Evolutionary conservation across 1,139 yeast genomes (phyloP), one percentile per base, ranked within the genome.

Genomic region (Geotrichum restrictum): DNA sequence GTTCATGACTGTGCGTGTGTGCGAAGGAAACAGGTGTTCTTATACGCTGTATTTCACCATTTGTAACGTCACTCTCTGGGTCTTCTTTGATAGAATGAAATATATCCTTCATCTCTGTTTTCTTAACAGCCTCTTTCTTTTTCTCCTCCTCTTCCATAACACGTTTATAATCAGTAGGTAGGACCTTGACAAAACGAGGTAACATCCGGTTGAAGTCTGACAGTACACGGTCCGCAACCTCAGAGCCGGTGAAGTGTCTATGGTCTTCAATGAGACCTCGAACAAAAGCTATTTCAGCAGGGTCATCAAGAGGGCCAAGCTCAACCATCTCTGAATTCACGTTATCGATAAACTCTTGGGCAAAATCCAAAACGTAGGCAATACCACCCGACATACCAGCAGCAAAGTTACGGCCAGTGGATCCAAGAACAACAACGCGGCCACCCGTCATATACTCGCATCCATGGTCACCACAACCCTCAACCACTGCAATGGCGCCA

Each of bases 341-440:
- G 73, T 85, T 85, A 57, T 83, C 82, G 59, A 76, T 73, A 66
- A 93, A 89, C 67, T 89, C 96, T 69, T 89, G 96, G 52, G 94
- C 97, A 78, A 93, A 86, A 65, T 89, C 96, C 65, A 91, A 77
- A 56, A 94, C 97, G 67, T 93, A 93, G 29, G 96, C 96, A 69
- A 93, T 91, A 81, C 98, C 98, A 73, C 98, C 98, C 64, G 97
- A 89, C 87, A 94, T 93, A 77, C 98, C 98, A 52, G 98, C 96
- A 43, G 97, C 98, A 70, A 93, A 93, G 75, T 89, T 85, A 62
- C 98, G 83, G 56, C 96, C 97, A 65, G 96, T 87, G 53, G 83
- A 74, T 48, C 98, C 96, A 62, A 93, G 79, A 51, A 93, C 88
- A 67, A 93, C 87, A 57, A 93, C 96, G 65, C 98, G 83, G 69